Percentiles rank a stretch among this genome's conserved stretches.
phyloP scores from a whole-genome alignment of 148 eudicot genomes.

The Persicaria maculosa region DNA sequence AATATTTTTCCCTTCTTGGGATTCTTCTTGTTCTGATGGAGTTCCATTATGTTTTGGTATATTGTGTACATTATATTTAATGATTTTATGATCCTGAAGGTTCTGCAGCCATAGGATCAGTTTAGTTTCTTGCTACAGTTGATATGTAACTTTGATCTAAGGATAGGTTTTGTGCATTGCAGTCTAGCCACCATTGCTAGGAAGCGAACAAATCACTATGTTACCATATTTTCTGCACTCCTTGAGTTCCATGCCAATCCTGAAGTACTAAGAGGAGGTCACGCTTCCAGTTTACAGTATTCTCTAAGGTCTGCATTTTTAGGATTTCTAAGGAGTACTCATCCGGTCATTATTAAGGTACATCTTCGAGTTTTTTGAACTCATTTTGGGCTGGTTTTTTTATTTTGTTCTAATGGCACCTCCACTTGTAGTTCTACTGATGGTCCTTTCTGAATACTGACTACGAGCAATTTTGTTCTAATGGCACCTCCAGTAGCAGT shows the following conservation, averaged over 20 bases:
- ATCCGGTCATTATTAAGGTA: slow-evolving; percentile 73
- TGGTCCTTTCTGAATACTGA: not conserved
- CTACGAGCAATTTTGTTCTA: not conserved
- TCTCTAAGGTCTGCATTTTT: slow-evolving; percentile 79
- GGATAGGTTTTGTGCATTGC: slow-evolving; percentile 22
- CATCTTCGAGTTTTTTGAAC: not conserved
- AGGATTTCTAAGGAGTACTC: slow-evolving; percentile 81
- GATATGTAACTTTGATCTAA: slow-evolving; percentile 13
- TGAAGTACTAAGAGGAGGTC: slow-evolving; percentile 54
- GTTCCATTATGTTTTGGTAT: not conserved
- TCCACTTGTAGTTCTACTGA: not conserved
- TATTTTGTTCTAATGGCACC: not conserved
- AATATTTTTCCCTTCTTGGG: not conserved
- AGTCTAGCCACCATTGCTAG: slow-evolving; percentile 83
- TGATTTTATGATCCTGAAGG: not conserved
- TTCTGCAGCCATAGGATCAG: not conserved
- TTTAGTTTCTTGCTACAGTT: not conserved
- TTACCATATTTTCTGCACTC: slow-evolving; percentile 48
- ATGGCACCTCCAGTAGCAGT: not conserved
- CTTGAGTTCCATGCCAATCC: slow-evolving; percentile 59
- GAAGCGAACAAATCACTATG: slow-evolving; percentile 61
- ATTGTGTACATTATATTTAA: not conserved
- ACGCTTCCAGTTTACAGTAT: slow-evolving; percentile 72
- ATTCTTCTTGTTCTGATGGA: not conserved
- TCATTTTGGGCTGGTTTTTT: not conserved